Percentiles rank a stretch among this genome's conserved stretches.
phyloP scores from a whole-genome alignment of 805 yeast species.

The Metschnikowia cubensis region DNA sequence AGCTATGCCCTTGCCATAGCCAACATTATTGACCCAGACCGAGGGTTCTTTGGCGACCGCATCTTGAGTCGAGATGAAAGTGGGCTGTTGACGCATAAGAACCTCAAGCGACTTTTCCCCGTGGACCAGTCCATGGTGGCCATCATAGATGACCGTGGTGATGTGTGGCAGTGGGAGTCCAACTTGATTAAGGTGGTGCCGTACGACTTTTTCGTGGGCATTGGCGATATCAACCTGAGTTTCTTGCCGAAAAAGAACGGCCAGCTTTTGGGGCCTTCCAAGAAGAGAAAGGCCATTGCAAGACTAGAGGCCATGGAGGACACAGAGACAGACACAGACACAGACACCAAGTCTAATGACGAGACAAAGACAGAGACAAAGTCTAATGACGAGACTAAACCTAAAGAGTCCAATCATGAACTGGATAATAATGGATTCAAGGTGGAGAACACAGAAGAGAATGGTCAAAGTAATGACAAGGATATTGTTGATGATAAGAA shows the following conservation, averaged over 20 bases:
- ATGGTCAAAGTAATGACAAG: no score
- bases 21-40: slow-evolving; percentile 85
- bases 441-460: not conserved
- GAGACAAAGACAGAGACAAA: slow-evolving; percentile 12
- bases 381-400: not conserved
- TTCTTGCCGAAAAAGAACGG: slow-evolving; percentile 79
- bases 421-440: not conserved
- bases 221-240: slow-evolving; percentile 93
- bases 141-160: slow-evolving; percentile 95
- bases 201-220: slow-evolving; percentile 92
- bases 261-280: slow-evolving; percentile 56
- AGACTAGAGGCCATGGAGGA: slow-evolving; percentile 44
- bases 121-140: slow-evolving; percentile 96
- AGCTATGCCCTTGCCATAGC: slow-evolving; percentile 90
- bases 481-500: not conserved
- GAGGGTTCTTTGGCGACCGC: slow-evolving; percentile 82
- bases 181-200: slow-evolving; percentile 91
- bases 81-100: slow-evolving; percentile 87
- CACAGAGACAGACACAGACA: not conserved
- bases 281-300: slow-evolving; percentile 54
- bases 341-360: not conserved
- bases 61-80: slow-evolving; percentile 92
- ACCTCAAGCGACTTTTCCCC: slow-evolving; percentile 83
- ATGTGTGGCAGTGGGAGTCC: slow-evolving; percentile 97
- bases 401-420: not conserved